Evolutionary conservation across 176 grass and related monocot species (phyloP).

Genomic region (Pharus latifolius): DNA sequence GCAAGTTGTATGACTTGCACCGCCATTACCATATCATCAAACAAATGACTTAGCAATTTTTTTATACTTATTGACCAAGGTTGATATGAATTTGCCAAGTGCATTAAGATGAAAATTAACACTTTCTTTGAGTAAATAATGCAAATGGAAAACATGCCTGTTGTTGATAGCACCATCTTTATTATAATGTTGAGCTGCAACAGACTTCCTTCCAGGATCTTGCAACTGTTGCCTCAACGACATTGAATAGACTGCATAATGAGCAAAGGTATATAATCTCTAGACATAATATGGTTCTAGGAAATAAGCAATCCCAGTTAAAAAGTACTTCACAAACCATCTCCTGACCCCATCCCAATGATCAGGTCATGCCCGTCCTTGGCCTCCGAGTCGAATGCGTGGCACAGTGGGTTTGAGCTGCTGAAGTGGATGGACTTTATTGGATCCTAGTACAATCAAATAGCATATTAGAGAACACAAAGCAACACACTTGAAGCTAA

Average conservation of each 20-base stretch:
- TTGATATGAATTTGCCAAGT: not conserved
- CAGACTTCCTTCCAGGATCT: slow-evolving; percentile 76
- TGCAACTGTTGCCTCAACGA: slow-evolving; percentile 97
- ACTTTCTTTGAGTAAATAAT: not conserved
- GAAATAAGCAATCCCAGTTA: not conserved
- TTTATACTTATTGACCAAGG: not conserved
- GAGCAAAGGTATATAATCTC: not conserved
- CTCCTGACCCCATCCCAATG: slow-evolving; percentile 72
- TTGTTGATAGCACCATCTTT: slow-evolving; percentile 75
- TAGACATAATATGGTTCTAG: slow-evolving; percentile 4
- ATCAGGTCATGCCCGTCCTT: slow-evolving; percentile 91
- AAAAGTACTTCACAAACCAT: slow-evolving; percentile 32
- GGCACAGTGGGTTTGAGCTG: slow-evolving; percentile 65
- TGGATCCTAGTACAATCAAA: slow-evolving; percentile 44
- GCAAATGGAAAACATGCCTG: slow-evolving; percentile 53
- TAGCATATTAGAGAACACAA: slow-evolving; percentile 14
- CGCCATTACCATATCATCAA: too few species aligned
- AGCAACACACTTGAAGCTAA: not conserved
- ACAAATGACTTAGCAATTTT: not conserved
- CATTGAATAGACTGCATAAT: slow-evolving; percentile 70
- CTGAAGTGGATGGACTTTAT: slow-evolving; percentile 92
- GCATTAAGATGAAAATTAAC: not conserved
- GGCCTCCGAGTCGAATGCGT: slow-evolving; percentile 87
- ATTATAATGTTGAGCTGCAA: slow-evolving; percentile 85
- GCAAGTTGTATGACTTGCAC: too few species aligned